Evolutionary conservation across 306 rosid genomes (phyloP).

Genomic region (Citrullus mucosospermus): DNA sequence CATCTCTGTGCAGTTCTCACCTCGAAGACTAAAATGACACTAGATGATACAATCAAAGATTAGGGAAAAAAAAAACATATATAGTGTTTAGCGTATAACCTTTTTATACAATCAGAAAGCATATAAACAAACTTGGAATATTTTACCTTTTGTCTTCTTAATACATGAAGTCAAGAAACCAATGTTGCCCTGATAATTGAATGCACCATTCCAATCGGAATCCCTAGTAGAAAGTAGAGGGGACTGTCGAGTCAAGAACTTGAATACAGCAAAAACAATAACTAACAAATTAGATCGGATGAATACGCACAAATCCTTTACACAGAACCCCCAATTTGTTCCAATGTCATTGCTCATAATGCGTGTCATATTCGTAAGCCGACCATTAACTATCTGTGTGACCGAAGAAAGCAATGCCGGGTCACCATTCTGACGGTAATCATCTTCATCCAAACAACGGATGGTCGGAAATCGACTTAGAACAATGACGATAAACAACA

Average conservation of each 20-base stretch:
- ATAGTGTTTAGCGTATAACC: not conserved
- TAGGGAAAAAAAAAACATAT: not conserved
- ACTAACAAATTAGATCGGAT: not conserved
- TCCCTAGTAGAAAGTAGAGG: conserved; percentile 25
- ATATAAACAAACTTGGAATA: not conserved
- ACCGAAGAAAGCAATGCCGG: conserved; percentile 19
- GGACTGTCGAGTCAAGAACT: not conserved
- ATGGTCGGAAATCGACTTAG: conserved; percentile 16
- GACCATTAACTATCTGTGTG: conserved; percentile 26
- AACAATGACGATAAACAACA: conserved; percentile 16
- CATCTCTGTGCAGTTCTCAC: not conserved
- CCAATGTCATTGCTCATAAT: conserved; percentile 30
- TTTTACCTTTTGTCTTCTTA: conserved; percentile 41
- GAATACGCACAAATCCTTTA: conserved; percentile 50
- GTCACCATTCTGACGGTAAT: conserved; percentile 3
- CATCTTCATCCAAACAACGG: conserved; percentile 25
- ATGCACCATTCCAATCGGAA: conserved; percentile 64
- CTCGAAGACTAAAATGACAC: not conserved
- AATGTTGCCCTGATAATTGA: conserved; percentile 35
- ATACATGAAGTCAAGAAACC: conserved; percentile 49
- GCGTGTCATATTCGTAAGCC: conserved; percentile 29
- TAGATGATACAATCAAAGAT: not conserved
- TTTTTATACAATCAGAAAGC: not conserved
- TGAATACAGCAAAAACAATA: not conserved
- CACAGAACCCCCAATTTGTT: conserved; percentile 38